Conservation (phyloP, 2,329 filamentous ascomycete genomes). For the Chaetomium sp. region DNA sequence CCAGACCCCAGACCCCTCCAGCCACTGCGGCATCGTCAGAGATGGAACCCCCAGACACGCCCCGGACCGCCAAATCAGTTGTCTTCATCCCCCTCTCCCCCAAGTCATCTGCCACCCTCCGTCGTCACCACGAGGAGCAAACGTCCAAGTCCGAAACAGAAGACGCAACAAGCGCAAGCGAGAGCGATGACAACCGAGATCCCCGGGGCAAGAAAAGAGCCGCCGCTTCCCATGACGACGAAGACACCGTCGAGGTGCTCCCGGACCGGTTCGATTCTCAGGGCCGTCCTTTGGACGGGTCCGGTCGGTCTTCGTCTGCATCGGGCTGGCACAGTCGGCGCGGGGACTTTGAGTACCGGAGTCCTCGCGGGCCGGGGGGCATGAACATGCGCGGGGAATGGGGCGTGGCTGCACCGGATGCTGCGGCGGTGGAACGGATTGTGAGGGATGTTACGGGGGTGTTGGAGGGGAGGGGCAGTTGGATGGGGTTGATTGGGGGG, state of each 20-base stretch:
- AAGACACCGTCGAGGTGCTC: constrained; percentile 37
- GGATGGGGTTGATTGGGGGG: constrained; percentile 27
- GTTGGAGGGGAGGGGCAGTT: constrained; percentile 27
- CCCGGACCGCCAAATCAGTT: constrained; percentile 34
- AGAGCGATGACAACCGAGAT: constrained; percentile 2
- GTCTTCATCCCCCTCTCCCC: constrained; percentile 45
- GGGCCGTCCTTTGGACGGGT: constrained; percentile 35
- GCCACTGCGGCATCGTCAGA: constrained; percentile 2
- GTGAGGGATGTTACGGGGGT: constrained; percentile 28
- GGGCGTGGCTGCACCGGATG: constrained; percentile 40
- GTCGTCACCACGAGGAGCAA: constrained; percentile 34
- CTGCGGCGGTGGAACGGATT: constrained; percentile 35
- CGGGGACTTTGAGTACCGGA: constrained; percentile 38
- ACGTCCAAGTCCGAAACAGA: constrained; percentile 15
- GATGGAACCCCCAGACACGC: constrained; percentile 9
- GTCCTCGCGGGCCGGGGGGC: constrained; percentile 20
- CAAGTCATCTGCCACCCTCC: constrained; percentile 41
- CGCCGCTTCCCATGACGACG: constrained; percentile 23
- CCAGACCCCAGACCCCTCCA: background rate
- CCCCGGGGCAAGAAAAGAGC: constrained; percentile 9
- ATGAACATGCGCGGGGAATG: constrained; percentile 37
- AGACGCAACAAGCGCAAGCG: constrained; percentile 2
- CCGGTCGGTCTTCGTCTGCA: background rate
- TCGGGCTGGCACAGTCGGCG: constrained; percentile 31
- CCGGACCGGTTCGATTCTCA: constrained; percentile 43